Evolutionary conservation across 1,284 basidiomycete genomes (phyloP), one percentile per base, ranked within the genome.

Genomic region (Rhizoctonia solani): DNA sequence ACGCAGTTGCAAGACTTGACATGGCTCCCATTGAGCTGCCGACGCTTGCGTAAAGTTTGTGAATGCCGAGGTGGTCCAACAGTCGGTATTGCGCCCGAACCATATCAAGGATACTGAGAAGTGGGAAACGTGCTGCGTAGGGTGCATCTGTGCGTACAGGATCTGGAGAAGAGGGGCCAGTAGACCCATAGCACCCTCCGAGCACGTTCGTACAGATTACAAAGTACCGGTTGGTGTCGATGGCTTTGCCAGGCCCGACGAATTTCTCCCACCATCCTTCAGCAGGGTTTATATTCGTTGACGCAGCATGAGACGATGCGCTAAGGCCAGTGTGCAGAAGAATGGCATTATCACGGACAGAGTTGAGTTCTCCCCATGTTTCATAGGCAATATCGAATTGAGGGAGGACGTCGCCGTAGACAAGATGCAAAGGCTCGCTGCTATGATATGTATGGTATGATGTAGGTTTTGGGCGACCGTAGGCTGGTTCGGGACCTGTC

Each of bases 201-300:
- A 99, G 83, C 66, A 97, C 95, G 77, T 99, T 99, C 13, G 95
- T 95, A 80, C 96, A 99, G 54, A 99, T 88, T 75, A 99, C 82
- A 78, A 92, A 98, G 81, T 91, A 98, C 59, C 87, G 85, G 75
- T 95, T 83, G 2, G 96, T 98, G 80, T 99, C 97, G 37, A 99
- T 82, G 2, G 95, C 87, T 74, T 90, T 92, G 68, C 93, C 93
- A 1, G 95, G 95, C 0, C 97, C 96, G 69, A 99, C 94, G 78
- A 98, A 99, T 73, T 91, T 90, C 78, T 99, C 92, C 96, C 96
- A 99, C 97, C 96, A 99, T 4, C 97, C 96, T 23, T 88, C 84
- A 0, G 91, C 80, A 0, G 92, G 86, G 72, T 97, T 98, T 11
- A 83, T 78, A 1, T 82, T 76, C 0, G 91, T 91, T 11, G 90